Percentiles rank a stretch among this genome's conserved stretches.
phyloP scores from a whole-genome alignment of 2,329 filamentous ascomycete genomes.

The Triangularia verruculosa region DNA sequence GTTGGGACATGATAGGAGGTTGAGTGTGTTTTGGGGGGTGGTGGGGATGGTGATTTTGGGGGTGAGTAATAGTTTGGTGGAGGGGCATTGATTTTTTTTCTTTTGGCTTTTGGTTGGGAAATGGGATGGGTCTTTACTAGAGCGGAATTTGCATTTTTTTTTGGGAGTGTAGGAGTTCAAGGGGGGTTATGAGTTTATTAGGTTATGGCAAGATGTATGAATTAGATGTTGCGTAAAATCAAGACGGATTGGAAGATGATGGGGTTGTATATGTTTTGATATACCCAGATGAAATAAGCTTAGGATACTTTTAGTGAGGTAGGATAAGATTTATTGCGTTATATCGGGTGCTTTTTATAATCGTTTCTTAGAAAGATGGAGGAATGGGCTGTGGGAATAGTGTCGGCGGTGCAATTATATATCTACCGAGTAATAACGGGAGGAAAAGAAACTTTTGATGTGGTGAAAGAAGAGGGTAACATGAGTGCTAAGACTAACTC shows the following conservation, averaged over 20 bases:
- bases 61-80: conserved; percentile 63
- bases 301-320: no score
- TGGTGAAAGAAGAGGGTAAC: no score
- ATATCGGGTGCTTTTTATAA: no score
- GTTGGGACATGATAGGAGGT: conserved; percentile 72
- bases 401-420: no score
- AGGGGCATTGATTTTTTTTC: not conserved
- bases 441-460: no score
- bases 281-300: no score
- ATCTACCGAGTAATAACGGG: no score
- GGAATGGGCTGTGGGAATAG: no score
- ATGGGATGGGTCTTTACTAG: not conserved
- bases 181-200: not conserved
- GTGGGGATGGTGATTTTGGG: conserved; percentile 85
- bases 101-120: not conserved
- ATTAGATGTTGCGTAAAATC: not conserved
- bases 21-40: conserved; percentile 80
- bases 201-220: not conserved
- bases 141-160: not conserved
- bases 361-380: no score
- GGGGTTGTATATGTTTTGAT: not conserved
- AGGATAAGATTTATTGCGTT: no score
- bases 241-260: not conserved
- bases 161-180: not conserved
- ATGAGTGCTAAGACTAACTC: not conserved